phyloP scores from a whole-genome alignment of 2,329 filamentous ascomycete genomes.

The Cladosporium oxysporum region DNA sequence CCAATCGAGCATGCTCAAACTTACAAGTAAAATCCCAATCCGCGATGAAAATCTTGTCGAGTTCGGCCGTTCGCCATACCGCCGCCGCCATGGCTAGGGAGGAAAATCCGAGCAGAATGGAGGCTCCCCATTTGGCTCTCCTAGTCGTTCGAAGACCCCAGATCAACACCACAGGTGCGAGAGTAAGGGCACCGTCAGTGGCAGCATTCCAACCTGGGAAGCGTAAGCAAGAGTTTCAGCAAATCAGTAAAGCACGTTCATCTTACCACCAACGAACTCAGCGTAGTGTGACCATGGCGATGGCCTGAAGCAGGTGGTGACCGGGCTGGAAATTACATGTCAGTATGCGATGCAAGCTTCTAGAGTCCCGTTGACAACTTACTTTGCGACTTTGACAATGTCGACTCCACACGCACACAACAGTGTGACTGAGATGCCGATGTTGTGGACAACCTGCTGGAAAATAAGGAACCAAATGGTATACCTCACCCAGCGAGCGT shows the following conservation, averaged over 20 bases:
- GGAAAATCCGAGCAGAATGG: neutral
- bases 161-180: conserved; percentile 6
- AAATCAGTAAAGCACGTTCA: too few relatives aligned
- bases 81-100: conserved; percentile 8
- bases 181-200: conserved; percentile 12
- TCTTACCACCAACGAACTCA: conserved; percentile 12
- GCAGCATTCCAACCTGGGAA: conserved; percentile 6
- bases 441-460: conserved; percentile 5
- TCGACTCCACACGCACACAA: neutral
- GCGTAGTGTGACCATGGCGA: conserved; percentile 15
- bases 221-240: neutral
- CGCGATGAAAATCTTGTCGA: conserved; percentile 7
- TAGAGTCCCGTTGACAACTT: neutral
- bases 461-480: conserved; percentile 7
- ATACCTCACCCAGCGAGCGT: neutral
- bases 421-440: neutral
- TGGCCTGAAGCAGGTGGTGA: neutral
- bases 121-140: conserved; percentile 9
- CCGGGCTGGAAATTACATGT: neutral
- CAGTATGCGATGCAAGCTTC: neutral
- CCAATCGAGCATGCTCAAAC: neutral
- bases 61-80: conserved; percentile 10
- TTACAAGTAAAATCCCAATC: conserved; percentile 20
- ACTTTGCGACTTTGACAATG: conserved; percentile 3
- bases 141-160: conserved; percentile 8